Conservation (phyloP, 257 asterid genomes). For the Rhazya stricta region DNA sequence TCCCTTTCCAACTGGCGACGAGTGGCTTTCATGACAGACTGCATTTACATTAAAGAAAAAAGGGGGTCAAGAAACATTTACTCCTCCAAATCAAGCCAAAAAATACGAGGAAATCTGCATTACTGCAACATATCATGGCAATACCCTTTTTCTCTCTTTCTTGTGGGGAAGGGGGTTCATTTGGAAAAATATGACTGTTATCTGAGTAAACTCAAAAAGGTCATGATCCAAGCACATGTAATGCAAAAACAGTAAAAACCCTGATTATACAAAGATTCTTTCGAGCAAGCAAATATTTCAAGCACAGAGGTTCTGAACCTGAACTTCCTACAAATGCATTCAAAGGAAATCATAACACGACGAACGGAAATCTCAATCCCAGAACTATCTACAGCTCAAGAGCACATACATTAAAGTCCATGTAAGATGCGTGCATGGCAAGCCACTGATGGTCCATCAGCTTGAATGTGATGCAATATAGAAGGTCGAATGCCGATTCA, state of each 20-base stretch:
- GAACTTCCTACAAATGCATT: background rate
- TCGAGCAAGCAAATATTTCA: background rate
- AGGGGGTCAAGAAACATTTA: background rate
- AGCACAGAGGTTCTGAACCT: no score
- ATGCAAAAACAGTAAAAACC: background rate
- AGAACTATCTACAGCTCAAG: background rate
- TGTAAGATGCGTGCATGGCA: constrained; percentile 93
- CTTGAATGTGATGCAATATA: constrained; percentile 92
- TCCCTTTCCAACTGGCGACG: constrained; percentile 93
- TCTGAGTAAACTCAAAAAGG: background rate
- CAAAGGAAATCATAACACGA: background rate
- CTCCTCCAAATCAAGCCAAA: background rate
- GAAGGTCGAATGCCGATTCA: constrained; percentile 90
- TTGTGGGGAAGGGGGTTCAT: background rate
- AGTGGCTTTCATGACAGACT: constrained; percentile 98
- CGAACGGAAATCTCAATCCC: background rate
- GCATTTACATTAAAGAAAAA: constrained; percentile 11
- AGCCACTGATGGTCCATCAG: constrained; percentile 98
- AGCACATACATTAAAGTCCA: constrained; percentile 86
- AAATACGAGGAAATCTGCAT: no score
- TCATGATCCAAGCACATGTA: background rate
- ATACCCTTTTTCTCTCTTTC: background rate
- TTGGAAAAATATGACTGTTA: background rate
- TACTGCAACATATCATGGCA: background rate
- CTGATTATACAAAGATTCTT: background rate